A percentile compares a stretch with the other conserved stretches of the same genome.
Evolutionary conservation across 164 flowering plant species (phyloP).

Genomic region (Tinospora cordifolia): DNA sequence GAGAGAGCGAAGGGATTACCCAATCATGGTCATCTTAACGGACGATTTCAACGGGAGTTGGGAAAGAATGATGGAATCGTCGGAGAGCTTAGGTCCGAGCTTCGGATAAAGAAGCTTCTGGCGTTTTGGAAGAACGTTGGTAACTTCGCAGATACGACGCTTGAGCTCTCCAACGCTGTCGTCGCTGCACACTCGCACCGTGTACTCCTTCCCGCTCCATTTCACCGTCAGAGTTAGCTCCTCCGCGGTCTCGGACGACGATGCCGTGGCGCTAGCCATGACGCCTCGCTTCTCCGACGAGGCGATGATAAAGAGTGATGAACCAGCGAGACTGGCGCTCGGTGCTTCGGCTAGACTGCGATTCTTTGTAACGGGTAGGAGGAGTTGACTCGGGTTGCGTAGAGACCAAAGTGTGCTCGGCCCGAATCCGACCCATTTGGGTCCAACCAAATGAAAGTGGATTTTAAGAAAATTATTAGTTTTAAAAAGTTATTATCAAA

Average conservation of each 20-base stretch:
- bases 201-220: conserved; percentile 97
- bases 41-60: conserved; percentile 72
- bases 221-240: conserved; percentile 83
- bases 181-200: conserved; percentile 84
- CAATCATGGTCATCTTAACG: conserved; percentile 96
- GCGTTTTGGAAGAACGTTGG: conserved; percentile 84
- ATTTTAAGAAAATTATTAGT: too few relatives aligned
- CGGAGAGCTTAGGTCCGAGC: conserved; percentile 62
- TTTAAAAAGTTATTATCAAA: too few relatives aligned
- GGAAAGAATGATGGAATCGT: conserved; percentile 67
- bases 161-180: conserved; percentile 89
- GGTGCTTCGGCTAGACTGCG: too few relatives aligned
- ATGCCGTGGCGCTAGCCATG: conserved; percentile 5
- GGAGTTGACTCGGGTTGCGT: neutral
- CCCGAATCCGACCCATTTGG: too few relatives aligned
- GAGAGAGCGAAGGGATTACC: conserved; percentile 35
- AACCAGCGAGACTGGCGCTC: too few relatives aligned
- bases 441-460: too few relatives aligned
- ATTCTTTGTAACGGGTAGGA: neutral
- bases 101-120: conserved; percentile 98
- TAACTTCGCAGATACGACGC: conserved; percentile 77
- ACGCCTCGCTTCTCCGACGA: neutral
- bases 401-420: neutral
- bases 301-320: too few relatives aligned
- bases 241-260: conserved; percentile 43